These are phyloP conservation scores for Populus nigra DNA, from an alignment of 345 rosid genomes.

Conservation along the genomic window DNA sequence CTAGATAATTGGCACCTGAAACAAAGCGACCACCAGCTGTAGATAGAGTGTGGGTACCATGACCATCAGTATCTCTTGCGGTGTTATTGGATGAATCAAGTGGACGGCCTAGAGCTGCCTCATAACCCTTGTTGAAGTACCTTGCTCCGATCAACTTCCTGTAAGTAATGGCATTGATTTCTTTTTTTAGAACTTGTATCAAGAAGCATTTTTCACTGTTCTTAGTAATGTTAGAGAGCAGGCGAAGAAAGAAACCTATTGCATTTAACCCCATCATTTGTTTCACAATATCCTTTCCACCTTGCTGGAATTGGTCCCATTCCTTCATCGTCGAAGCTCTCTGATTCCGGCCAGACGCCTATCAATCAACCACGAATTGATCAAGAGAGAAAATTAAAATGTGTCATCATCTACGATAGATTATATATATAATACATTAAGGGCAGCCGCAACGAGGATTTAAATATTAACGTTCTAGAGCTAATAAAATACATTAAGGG, in stretches of 20 bases:
- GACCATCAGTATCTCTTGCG: conserved; percentile 12
- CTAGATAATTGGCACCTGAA: conserved; percentile 2
- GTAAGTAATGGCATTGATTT: background rate
- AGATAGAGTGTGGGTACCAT: conserved; percentile 27
- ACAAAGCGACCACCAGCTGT: conserved; percentile 23
- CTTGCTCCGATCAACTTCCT: conserved; percentile 28
- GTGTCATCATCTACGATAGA: too few relatives aligned
- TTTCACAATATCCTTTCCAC: conserved; percentile 25
- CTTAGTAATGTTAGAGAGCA: too few relatives aligned
- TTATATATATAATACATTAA: too few relatives aligned
- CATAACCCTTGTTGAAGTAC: conserved; percentile 20
- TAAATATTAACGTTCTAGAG: background rate
- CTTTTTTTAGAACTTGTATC: too few relatives aligned
- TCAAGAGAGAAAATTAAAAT: background rate
- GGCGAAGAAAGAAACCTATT: background rate
- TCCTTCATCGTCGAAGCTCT: conserved; percentile 23
- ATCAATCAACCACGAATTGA: background rate
- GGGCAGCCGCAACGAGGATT: too few relatives aligned
- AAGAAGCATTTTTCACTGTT: too few relatives aligned
- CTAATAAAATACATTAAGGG: background rate
- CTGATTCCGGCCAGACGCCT: conserved; percentile 31
- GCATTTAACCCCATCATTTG: conserved; percentile 14
- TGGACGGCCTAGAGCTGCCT: background rate
- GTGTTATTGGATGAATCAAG: background rate
- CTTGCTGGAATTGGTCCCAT: conserved; percentile 23